Conservation (phyloP, 2,329 filamentous ascomycete genomes). For the Fusarium sacchari region DNA sequence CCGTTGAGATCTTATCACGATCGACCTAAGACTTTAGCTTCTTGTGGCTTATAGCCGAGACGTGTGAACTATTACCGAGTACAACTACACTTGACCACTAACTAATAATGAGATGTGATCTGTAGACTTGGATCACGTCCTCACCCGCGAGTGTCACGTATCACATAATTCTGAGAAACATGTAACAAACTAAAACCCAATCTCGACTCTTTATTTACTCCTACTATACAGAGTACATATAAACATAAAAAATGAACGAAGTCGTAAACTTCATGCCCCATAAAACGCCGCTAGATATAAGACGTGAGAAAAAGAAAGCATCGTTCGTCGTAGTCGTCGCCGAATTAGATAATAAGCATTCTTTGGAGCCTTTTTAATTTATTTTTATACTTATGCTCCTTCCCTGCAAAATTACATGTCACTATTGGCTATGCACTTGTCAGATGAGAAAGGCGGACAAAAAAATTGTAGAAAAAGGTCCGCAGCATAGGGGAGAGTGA, state of each 20-base stretch:
- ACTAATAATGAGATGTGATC: not conserved
- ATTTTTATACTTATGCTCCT: conserved; percentile 12
- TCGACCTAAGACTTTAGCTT: conserved; percentile 5
- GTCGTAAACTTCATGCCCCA: conserved; percentile 30
- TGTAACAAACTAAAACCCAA: conserved; percentile 7
- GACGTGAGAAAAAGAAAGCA: not conserved
- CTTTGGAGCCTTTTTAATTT: too few relatives aligned
- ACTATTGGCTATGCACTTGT: conserved; percentile 39
- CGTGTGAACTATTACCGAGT: not conserved
- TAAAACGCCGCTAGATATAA: conserved; percentile 24
- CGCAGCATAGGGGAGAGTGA: not conserved
- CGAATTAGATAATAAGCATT: conserved; percentile 6
- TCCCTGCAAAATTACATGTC: conserved; percentile 40
- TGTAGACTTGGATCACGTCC: not conserved
- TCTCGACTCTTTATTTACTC: conserved; percentile 31
- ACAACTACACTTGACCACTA: not conserved
- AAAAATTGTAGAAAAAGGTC: not conserved
- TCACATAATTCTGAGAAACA: conserved; percentile 12
- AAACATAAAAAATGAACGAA: not conserved
- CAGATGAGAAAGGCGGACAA: conserved; percentile 26
- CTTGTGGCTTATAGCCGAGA: conserved; percentile 4
- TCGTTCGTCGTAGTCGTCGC: conserved; percentile 5
- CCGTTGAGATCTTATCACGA: conserved; percentile 21
- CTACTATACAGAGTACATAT: conserved; percentile 12
- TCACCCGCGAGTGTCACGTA: conserved; percentile 19